phyloP scores from a whole-genome alignment of 352 stramenopile species.

The Saprolegnia parasitica region DNA sequence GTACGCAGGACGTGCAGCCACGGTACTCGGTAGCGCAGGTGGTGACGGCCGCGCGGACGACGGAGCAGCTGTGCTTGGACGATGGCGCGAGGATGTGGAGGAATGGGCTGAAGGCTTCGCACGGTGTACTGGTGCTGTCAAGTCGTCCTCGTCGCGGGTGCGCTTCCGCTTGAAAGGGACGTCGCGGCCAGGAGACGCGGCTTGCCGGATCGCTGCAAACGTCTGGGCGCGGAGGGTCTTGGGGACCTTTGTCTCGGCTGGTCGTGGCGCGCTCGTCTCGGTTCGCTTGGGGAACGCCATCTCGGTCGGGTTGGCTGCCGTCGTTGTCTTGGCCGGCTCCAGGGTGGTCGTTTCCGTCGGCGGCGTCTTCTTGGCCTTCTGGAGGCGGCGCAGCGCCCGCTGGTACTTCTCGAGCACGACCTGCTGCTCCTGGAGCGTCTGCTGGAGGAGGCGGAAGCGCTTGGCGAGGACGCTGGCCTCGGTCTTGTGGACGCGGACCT shows the following conservation, averaged over 20 bases:
- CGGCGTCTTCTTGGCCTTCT: conserved; percentile 7
- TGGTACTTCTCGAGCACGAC: conserved; percentile 68
- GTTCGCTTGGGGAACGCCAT: too few relatives aligned
- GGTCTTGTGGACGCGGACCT: conserved; percentile 13
- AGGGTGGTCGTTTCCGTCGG: conserved; percentile 25
- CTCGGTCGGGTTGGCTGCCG: background rate
- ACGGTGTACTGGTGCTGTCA: too few relatives aligned
- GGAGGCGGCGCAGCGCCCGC: conserved; percentile 32
- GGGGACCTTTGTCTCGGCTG: too few relatives aligned
- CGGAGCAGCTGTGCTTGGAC: too few relatives aligned
- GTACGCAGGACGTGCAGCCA: background rate
- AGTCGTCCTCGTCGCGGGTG: too few relatives aligned
- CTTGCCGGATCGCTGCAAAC: background rate
- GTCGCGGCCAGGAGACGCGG: background rate
- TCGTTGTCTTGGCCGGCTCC: conserved; percentile 50
- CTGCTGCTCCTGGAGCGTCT: conserved; percentile 61
- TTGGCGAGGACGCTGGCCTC: conserved; percentile 35
- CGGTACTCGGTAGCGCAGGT: background rate
- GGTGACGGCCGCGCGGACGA: background rate
- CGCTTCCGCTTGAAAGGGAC: background rate
- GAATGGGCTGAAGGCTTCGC: too few relatives aligned
- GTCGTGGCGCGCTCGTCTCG: too few relatives aligned
- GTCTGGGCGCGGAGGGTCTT: too few relatives aligned
- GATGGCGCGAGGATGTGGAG: too few relatives aligned
- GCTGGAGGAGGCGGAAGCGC: conserved; percentile 60